Conservation (phyloP, 345 rosid species). For the Eucalyptus cloeziana region DNA sequence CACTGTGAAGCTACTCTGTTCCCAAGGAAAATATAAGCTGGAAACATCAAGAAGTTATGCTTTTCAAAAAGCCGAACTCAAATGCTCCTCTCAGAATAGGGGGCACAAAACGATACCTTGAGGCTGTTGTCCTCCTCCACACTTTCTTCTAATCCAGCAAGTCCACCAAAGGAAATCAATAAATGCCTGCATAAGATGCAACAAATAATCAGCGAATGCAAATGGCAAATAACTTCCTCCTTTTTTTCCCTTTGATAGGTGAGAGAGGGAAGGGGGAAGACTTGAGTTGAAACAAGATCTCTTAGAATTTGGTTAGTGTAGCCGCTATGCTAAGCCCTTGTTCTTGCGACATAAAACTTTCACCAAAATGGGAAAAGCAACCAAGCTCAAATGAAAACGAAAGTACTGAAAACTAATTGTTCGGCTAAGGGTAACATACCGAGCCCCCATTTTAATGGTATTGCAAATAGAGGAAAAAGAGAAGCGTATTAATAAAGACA, state of each 20-base stretch:
- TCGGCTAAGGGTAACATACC: neutral
- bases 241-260: neutral
- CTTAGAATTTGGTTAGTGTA: neutral
- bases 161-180: constrained; percentile 92
- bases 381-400: neutral
- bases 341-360: neutral
- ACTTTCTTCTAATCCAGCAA: constrained; percentile 85
- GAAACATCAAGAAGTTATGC: neutral
- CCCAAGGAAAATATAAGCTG: neutral
- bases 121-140: constrained; percentile 56
- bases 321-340: neutral
- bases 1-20: neutral
- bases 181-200: constrained; percentile 41
- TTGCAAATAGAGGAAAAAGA: neutral
- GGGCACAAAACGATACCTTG: constrained; percentile 28
- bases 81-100: neutral
- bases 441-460: neutral
- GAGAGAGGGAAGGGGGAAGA: neutral
- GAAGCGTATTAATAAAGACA: neutral
- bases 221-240: neutral
- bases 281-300: neutral
- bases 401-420: neutral
- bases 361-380: neutral
- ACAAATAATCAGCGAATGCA: neutral
- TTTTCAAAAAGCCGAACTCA: neutral